Conservation (phyloP, 495 filamentous ascomycete species). For the Astrothelium macrocarpum region DNA sequence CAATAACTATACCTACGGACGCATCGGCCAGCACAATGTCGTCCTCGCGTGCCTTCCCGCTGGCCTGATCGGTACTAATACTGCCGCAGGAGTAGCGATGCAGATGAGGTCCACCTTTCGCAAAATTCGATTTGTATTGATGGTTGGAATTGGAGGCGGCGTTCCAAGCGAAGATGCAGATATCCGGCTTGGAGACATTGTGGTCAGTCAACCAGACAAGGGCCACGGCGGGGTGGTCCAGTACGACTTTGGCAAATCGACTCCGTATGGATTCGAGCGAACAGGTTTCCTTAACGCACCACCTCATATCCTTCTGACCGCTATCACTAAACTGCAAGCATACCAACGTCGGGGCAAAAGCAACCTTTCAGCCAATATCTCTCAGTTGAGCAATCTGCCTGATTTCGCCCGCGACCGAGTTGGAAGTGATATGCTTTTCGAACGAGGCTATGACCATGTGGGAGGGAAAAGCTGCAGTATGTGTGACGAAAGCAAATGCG, state of each 20-base stretch:
- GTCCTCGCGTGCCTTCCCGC: slow-evolving; percentile 38
- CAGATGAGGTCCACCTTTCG: slow-evolving; percentile 30
- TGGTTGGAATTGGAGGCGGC: slow-evolving; percentile 40
- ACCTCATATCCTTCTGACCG: slow-evolving; percentile 6
- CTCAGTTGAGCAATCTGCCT: neutral
- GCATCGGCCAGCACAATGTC: slow-evolving; percentile 35
- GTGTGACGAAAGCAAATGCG: neutral
- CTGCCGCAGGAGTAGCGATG: slow-evolving; percentile 26
- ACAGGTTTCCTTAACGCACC: slow-evolving; percentile 9
- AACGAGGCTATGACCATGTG: slow-evolving; percentile 5
- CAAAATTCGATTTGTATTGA: slow-evolving; percentile 29
- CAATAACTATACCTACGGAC: slow-evolving; percentile 32
- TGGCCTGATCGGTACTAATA: slow-evolving; percentile 23
- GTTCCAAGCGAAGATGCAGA: slow-evolving; percentile 22
- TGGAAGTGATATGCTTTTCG: slow-evolving; percentile 5
- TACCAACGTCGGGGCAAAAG: neutral
- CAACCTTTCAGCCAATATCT: neutral
- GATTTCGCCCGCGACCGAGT: neutral
- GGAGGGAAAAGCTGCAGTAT: neutral
- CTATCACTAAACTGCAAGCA: slow-evolving; percentile 7
- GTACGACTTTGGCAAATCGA: slow-evolving; percentile 26
- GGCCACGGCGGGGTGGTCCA: slow-evolving; percentile 23
- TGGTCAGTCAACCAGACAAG: slow-evolving; percentile 21
- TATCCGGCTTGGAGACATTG: slow-evolving; percentile 22
- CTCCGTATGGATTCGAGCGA: slow-evolving; percentile 6